These are phyloP conservation scores for Rutstroemia sp. DNA, from an alignment of 2,329 filamentous ascomycete species.

Conservation along the genomic window DNA sequence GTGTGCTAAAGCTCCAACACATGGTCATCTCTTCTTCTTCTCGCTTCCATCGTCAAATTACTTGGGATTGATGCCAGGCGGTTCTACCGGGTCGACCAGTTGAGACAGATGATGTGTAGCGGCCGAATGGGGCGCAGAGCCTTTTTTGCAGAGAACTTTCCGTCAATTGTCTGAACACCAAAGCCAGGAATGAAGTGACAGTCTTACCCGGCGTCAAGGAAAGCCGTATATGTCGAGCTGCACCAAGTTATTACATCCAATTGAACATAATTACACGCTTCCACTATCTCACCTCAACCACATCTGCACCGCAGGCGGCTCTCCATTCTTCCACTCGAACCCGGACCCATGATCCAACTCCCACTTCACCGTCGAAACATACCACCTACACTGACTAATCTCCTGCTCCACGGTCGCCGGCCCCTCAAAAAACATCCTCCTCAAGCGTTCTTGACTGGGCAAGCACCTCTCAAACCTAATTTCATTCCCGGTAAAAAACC, in stretches of 20 bases:
- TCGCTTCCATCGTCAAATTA: too few relatives aligned
- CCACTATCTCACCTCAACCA: constrained; percentile 3
- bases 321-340: not conserved
- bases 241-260: not conserved
- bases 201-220: too few relatives aligned
- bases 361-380: constrained; percentile 9
- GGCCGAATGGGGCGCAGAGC: too few relatives aligned
- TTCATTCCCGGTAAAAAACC: not conserved
- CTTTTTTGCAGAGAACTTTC: too few relatives aligned
- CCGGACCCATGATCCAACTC: constrained; percentile 4
- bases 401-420: constrained; percentile 3
- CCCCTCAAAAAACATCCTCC: not conserved
- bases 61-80: too few relatives aligned
- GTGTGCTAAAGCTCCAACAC: too few relatives aligned
- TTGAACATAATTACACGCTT: not conserved
- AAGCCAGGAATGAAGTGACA: too few relatives aligned
- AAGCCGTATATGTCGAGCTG: too few relatives aligned
- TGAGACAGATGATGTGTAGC: too few relatives aligned
- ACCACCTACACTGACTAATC: constrained; percentile 5
- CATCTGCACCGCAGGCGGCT: constrained; percentile 11
- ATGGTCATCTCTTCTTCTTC: too few relatives aligned
- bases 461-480: not conserved
- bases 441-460: not conserved
- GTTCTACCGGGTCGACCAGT: too few relatives aligned
- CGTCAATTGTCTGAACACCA: too few relatives aligned